These are phyloP conservation scores for Castanea mollissima DNA, from an alignment of 306 rosid genomes.

Conservation along the genomic window DNA sequence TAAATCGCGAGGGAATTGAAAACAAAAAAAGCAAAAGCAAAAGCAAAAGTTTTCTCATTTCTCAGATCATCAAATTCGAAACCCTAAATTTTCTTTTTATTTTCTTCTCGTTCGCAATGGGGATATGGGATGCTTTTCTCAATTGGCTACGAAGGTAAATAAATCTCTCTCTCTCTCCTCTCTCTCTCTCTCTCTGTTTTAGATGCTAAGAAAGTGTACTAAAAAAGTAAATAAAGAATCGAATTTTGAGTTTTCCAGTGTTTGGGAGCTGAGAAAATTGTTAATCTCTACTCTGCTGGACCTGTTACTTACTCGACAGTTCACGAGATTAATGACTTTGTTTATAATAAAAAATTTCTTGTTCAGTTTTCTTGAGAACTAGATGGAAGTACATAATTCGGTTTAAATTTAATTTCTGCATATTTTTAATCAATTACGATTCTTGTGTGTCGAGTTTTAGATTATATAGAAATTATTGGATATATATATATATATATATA, in stretches of 20 bases:
- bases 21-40: background rate
- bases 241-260: background rate
- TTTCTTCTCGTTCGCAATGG: constrained; percentile 27
- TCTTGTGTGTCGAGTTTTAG: background rate
- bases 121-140: constrained; percentile 65
- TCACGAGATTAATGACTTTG: background rate
- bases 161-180: background rate
- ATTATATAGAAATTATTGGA: background rate
- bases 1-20: background rate
- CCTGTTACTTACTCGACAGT: background rate
- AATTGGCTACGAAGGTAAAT: constrained; percentile 65
- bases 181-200: constrained; percentile 1
- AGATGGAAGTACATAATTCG: background rate
- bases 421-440: background rate
- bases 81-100: background rate
- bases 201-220: constrained; percentile 7
- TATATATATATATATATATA: background rate
- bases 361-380: background rate
- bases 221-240: background rate
- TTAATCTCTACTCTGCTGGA: background rate
- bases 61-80: constrained; percentile 3
- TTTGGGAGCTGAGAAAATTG: background rate
- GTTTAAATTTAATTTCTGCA: background rate
- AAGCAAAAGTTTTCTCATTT: background rate
- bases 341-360: too few species aligned